Conservation (phyloP, 306 rosid species). For the Malus sylvestris region DNA sequence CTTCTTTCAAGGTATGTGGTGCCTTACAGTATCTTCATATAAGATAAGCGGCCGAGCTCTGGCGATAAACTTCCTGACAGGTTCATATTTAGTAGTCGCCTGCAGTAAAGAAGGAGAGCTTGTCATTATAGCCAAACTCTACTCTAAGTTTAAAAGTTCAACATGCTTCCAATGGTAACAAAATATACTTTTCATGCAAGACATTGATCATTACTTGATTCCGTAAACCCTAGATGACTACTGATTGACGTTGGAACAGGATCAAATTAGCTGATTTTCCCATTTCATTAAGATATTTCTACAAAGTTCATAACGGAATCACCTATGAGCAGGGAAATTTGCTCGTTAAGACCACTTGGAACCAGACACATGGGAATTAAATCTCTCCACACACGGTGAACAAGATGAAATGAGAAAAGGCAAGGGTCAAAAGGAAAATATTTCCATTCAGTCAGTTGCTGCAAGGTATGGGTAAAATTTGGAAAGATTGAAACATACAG, state of each 20-base stretch:
- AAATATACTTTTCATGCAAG: neutral
- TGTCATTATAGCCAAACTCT: slow-evolving; percentile 1
- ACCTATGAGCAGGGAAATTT: neutral
- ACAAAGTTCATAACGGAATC: neutral
- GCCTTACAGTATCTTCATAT: slow-evolving; percentile 66
- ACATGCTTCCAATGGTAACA: neutral
- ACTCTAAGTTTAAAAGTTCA: slow-evolving; percentile 8
- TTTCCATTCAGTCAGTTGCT: neutral
- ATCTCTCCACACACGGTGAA: neutral
- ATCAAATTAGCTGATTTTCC: neutral
- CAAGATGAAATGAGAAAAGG: neutral
- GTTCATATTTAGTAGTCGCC: slow-evolving; percentile 60
- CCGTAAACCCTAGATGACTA: neutral
- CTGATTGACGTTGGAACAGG: neutral
- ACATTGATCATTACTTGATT: neutral
- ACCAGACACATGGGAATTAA: neutral
- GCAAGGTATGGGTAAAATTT: slow-evolving; percentile 9
- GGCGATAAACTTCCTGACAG: slow-evolving; percentile 72
- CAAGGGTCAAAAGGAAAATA: neutral
- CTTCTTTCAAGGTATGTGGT: neutral
- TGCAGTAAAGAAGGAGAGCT: slow-evolving; percentile 26
- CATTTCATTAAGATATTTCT: neutral
- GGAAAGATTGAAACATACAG: slow-evolving; percentile 44
- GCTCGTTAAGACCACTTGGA: neutral
- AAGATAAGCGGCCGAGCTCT: slow-evolving; percentile 51